Evolutionary conservation across 176 grass and related monocot species (phyloP).

Genomic region (Cenchrus fungigraminus): DNA sequence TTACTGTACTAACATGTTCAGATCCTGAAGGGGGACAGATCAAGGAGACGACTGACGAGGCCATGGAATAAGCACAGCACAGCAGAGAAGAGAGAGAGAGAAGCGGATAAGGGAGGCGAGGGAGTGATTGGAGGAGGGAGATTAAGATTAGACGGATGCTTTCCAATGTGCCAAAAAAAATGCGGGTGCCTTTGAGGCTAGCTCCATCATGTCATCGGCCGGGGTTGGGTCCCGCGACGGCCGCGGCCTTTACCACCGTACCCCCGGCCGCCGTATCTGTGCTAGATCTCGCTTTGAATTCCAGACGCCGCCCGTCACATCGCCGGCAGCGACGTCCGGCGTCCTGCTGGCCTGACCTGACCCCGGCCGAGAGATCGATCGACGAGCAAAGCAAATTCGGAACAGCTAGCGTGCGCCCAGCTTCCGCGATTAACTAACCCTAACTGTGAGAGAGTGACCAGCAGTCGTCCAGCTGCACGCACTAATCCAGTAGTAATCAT

Average conservation of each 20-base stretch:
- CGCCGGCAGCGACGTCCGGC: conserved; percentile 34
- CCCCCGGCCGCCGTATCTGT: conserved; percentile 40
- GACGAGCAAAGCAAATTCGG: no score
- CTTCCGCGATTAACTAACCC: no score
- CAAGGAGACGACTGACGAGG: not conserved
- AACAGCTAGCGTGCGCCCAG: no score
- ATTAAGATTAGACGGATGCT: not conserved
- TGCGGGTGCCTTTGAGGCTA: not conserved
- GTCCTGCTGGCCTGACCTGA: no score
- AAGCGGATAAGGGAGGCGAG: conserved; percentile 38
- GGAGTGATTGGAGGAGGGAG: not conserved
- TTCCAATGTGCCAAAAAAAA: conserved; percentile 32
- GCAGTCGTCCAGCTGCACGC: no score
- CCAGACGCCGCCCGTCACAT: conserved; percentile 41
- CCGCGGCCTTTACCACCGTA: conserved; percentile 37
- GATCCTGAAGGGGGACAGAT: no score
- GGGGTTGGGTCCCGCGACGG: conserved; percentile 35
- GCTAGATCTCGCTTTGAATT: conserved; percentile 58
- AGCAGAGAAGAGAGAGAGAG: not conserved
- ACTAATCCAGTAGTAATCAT: not conserved
- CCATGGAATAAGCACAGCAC: not conserved
- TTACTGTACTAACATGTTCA: no score
- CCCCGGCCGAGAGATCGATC: no score
- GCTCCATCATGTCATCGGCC: not conserved
- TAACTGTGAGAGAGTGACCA: no score